Base-by-base conservation (phyloP, 2,329 filamentous ascomycete genomes). In the Aspergillus spinulosporus region DNA sequence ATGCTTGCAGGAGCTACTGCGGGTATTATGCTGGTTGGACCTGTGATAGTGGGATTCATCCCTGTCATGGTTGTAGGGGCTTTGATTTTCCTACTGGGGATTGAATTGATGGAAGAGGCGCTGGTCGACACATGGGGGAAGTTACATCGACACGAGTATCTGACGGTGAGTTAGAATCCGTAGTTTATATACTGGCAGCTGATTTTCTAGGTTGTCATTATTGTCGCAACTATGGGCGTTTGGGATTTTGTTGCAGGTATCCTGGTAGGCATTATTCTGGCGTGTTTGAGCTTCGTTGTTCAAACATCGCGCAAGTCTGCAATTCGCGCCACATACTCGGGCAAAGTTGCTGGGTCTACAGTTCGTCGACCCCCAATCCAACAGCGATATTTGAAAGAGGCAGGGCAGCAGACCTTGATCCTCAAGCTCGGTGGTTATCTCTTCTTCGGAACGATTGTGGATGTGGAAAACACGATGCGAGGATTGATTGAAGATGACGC, bases 371-470 rank as follows among this genome's bases (percentile, higher is more conserved):
- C 96, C 63, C 90, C 90, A 0, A 87, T 92, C 3, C 94, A 99
- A 66, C 88, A 92, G 58, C 86, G 89, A 57, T 99, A 94, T 68
- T 79, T 99, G 3, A 87, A 87, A 59, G 84, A 93, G 62, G 92
- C 94, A 12, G 92, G 93, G 2, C 83, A 85, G 32, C 94, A 99
- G 70, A 94, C 95, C 34, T 88, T 90, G 57, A 87, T 97, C 49
- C 88, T 96, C 67, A 97, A 97, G 72, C 82, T 99, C 12, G 88
- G 89, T 0, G 93, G 94, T 0, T 97, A 93, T 68, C 83, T 99
- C n/a, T 99, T 99, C 79, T 99, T 99, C 64, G 94, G 94, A 12
- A 97, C 92, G 2, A 96, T 99, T 62, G 93, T 97, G 52, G 91
- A 90, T 47, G 93, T 99, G 0, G 94, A 99, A 72, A 89, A 90